Percentiles rank a stretch among this genome's conserved stretches.
phyloP scores from a whole-genome alignment of 192 early-diverging fungal genomes.

The Umbelopsis sp. region DNA sequence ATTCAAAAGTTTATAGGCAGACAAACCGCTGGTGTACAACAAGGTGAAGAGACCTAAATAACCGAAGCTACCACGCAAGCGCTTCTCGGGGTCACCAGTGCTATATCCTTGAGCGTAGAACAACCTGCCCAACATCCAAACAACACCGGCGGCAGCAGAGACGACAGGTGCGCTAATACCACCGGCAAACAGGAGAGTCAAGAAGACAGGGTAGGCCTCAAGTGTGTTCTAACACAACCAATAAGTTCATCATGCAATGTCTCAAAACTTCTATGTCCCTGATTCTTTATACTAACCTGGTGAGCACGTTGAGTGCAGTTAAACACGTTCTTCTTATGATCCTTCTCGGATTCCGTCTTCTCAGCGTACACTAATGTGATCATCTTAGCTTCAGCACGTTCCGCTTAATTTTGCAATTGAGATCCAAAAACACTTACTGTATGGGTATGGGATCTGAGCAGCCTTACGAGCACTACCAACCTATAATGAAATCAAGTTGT shows the following conservation, averaged over 20 bases:
- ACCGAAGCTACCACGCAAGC: constrained; percentile 48
- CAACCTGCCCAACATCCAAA: constrained; percentile 53
- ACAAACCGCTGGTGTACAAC: constrained; percentile 44
- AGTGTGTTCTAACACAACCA: constrained; percentile 59
- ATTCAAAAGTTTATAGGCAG: constrained; percentile 39
- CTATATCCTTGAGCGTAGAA: constrained; percentile 58
- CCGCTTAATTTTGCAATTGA: not conserved
- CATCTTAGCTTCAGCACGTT: not conserved
- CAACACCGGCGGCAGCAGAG: constrained; percentile 53
- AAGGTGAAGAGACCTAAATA: constrained; percentile 58
- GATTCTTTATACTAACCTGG: constrained; percentile 32
- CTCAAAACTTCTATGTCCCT: not conserved
- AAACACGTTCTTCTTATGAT: constrained; percentile 67
- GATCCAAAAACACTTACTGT: constrained; percentile 45
- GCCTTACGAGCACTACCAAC: constrained; percentile 61
- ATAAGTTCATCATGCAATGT: not conserved
- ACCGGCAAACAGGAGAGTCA: constrained; percentile 51
- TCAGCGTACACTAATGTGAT: constrained; percentile 55
- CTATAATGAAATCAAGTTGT: constrained; percentile 12
- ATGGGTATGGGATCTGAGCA: constrained; percentile 68
- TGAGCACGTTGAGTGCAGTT: constrained; percentile 73
- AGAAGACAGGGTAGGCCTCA: constrained; percentile 61
- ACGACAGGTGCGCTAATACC: constrained; percentile 58
- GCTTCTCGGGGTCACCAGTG: constrained; percentile 64
- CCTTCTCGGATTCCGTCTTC: constrained; percentile 60